A percentile compares a stretch with the other conserved stretches of the same genome.
phyloP scores from a whole-genome alignment of 1,139 yeast species.

The Geotrichum citri-aurantii region DNA sequence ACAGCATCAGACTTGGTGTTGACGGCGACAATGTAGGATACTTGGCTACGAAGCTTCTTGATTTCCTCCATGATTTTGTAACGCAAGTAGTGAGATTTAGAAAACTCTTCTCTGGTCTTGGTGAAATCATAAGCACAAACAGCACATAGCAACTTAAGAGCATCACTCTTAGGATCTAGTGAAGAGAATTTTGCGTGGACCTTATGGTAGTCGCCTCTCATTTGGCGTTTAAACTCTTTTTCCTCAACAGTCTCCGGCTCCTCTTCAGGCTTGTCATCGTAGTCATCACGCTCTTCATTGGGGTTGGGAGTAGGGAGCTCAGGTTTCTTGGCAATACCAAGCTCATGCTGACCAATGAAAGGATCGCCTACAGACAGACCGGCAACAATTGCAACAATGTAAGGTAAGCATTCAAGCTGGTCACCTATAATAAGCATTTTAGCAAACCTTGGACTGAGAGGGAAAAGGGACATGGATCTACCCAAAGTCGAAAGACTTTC shows the following conservation, averaged over 20 bases:
- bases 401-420: constrained; percentile 79
- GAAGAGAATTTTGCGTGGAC: constrained; percentile 57
- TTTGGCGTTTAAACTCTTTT: constrained; percentile 42
- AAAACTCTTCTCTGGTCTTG: constrained; percentile 39
- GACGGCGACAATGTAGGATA: constrained; percentile 64
- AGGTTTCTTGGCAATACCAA: constrained; percentile 44
- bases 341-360: constrained; percentile 65
- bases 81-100: constrained; percentile 56
- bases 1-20: constrained; percentile 53
- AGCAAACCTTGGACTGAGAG: constrained; percentile 88
- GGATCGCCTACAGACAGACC: constrained; percentile 95
- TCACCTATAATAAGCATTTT: constrained; percentile 85
- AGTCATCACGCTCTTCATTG: constrained; percentile 22
- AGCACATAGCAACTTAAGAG: constrained; percentile 67
- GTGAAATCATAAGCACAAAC: constrained; percentile 84
- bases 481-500: constrained; percentile 69
- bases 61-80: constrained; percentile 71
- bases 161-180: constrained; percentile 71
- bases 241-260: constrained; percentile 33
- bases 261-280: constrained; percentile 27
- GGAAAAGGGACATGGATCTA: constrained; percentile 79
- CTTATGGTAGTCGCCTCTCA: constrained; percentile 48
- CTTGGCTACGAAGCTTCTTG: constrained; percentile 69
- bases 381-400: constrained; percentile 83
- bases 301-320: constrained; percentile 25